phyloP scores from a whole-genome alignment of 2,329 filamentous ascomycete genomes.

The Sarocladium strictum region DNA sequence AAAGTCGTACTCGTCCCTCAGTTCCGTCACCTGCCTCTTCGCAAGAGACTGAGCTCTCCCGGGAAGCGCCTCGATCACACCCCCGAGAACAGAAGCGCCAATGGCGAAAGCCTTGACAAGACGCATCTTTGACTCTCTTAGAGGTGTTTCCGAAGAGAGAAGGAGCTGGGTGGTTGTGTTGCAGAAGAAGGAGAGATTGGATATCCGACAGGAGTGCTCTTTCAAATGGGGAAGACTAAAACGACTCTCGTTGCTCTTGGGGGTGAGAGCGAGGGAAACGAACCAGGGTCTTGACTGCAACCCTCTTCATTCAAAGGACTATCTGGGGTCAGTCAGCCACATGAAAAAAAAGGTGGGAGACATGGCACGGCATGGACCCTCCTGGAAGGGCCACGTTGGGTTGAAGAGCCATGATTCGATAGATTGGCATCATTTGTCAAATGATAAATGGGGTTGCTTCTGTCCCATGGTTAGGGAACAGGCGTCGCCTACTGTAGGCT shows the following conservation, averaged over 20 bases:
- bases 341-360: not conserved
- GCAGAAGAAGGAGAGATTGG: constrained; percentile 10
- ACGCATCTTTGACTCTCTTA: constrained; percentile 14
- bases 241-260: constrained; percentile 8
- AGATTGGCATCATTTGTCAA: too few relatives aligned
- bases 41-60: constrained; percentile 12
- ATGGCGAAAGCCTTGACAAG: constrained; percentile 14
- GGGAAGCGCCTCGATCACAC: constrained; percentile 16
- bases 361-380: not conserved
- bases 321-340: not conserved
- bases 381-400: not conserved
- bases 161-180: constrained; percentile 9
- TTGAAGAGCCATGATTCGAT: too few relatives aligned
- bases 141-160: not conserved
- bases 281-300: too few relatives aligned
- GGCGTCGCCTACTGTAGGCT: too few relatives aligned
- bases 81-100: constrained; percentile 13
- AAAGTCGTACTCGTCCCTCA: constrained; percentile 24
- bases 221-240: not conserved
- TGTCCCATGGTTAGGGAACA: too few relatives aligned
- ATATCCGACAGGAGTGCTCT: constrained; percentile 11
- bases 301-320: too few relatives aligned
- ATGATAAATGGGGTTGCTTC: too few relatives aligned
- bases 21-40: constrained; percentile 20
- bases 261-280: constrained; percentile 3